Conservation (phyloP, 352 stramenopile genomes). For the Phytophthora crassamura region DNA sequence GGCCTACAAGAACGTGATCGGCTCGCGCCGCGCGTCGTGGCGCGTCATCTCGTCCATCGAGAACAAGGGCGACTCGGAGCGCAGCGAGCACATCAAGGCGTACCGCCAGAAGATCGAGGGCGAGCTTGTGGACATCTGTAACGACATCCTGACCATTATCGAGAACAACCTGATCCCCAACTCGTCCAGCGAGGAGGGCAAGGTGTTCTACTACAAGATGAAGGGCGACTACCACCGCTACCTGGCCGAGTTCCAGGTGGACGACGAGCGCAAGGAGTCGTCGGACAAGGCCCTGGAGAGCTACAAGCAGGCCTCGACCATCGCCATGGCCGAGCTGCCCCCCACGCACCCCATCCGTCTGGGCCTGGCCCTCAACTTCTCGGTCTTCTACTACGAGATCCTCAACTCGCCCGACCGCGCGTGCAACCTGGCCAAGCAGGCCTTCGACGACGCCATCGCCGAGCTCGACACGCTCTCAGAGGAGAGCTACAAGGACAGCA, state of each 20-base stretch:
- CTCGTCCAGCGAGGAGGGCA: constrained; percentile 96
- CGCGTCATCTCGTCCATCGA: constrained; percentile 99
- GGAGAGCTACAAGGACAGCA: constrained; percentile 99
- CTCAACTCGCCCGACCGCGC: constrained; percentile 95
- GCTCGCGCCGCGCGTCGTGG: constrained; percentile 97
- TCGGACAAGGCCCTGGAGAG: constrained; percentile 84
- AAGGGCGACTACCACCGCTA: constrained; percentile 99
- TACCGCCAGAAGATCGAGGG: constrained; percentile 98
- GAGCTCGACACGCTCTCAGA: constrained; percentile 99
- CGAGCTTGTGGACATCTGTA: constrained; percentile 97
- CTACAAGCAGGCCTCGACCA: constrained; percentile 87
- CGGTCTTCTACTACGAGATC: constrained; percentile 99
- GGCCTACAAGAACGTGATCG: constrained; percentile 99
- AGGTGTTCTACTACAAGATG: constrained; percentile 99
- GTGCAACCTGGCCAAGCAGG: constrained; percentile 96
- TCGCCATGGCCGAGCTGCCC: constrained; percentile 96
- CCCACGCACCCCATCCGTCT: constrained; percentile 99
- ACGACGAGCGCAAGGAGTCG: constrained; percentile 95
- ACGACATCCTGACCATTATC: constrained; percentile 98
- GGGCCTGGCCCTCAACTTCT: constrained; percentile 99
- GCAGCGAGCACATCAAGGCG: constrained; percentile 84
- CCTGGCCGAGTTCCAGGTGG: constrained; percentile 98
- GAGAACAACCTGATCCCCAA: constrained; percentile 98
- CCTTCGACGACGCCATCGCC: constrained; percentile 99
- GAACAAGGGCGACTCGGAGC: constrained; percentile 97